A percentile compares a stretch with the other conserved stretches of the same genome.
These are phyloP conservation scores for Cercis canadensis DNA, from an alignment of 306 rosid species.

Conservation along the genomic window DNA sequence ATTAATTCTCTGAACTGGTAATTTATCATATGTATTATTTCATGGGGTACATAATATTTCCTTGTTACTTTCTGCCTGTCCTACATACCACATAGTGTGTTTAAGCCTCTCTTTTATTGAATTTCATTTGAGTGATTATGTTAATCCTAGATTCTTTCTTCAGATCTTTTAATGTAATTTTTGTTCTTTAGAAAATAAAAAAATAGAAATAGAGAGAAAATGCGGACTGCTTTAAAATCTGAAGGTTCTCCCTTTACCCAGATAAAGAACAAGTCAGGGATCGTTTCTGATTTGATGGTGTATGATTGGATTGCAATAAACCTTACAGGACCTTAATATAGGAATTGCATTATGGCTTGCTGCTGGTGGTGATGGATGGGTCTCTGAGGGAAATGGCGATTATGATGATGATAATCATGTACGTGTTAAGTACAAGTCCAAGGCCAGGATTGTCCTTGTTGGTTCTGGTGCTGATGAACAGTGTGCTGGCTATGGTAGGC, in stretches of 20 bases:
- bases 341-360: constrained; percentile 97
- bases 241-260: constrained; percentile 16
- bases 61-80: too few species aligned
- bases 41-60: neutral
- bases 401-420: constrained; percentile 47
- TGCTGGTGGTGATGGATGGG: constrained; percentile 87
- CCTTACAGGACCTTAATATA: constrained; percentile 81
- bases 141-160: constrained; percentile 3
- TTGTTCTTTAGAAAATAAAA: constrained; percentile 4
- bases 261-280: constrained; percentile 6
- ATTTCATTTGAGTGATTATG: constrained; percentile 23
- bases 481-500: constrained; percentile 99
- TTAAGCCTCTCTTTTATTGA: too few species aligned
- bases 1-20: constrained; percentile 25
- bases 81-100: too few species aligned
- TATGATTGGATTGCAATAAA: constrained; percentile 22
- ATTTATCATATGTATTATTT: constrained; percentile 23
- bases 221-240: neutral
- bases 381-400: constrained; percentile 50
- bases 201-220: neutral
- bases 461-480: constrained; percentile 99
- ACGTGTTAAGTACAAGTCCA: constrained; percentile 71
- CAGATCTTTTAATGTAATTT: constrained; percentile 13
- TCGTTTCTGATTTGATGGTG: constrained; percentile 26
- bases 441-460: constrained; percentile 91